Base-by-base conservation (phyloP, 352 stramenopile genomes). In the Globisporangium nagaii region DNA sequence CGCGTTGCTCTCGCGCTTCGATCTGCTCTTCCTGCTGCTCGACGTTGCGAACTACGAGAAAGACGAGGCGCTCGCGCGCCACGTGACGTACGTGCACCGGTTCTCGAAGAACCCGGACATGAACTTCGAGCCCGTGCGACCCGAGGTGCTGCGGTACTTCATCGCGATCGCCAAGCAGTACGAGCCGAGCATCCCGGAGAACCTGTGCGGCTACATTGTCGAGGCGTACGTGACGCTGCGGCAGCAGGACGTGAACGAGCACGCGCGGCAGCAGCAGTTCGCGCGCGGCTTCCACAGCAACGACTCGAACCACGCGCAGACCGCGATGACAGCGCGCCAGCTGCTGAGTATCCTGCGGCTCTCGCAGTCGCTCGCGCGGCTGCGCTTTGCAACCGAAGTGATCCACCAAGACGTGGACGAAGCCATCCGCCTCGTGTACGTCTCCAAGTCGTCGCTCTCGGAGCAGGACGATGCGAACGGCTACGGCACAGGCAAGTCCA, bases 1-100 rank as follows among this genome's bases (percentile, higher is more conserved):
- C 57, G 98, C 96, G n/a, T 77, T 99, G 45, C 72, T 99, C 7
- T 99, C 95, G 68, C 94, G 98, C 62, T 99, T 99, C 65, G 98
- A 99, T 73, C 69, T 99, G 28, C 79, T 99, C 43, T 99, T 99
- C 66, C 68, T 99, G 37, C 89, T 99, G 55, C 71, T 99, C 31
- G 98, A 99, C 66, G 71, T 96, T 30, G 93, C 95, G 19, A 95
- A 98, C 60, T 85, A 91, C 53, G 81, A 96, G 41, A 95, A 90
- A 41, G 93, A 98, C 58, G 87, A 91, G 47, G 89, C 89, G 11
- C 76, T 98, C 15, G 89, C 93, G 8, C 70, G 86, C 27, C 93
- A 98, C 65, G 89, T 98, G 13, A 97, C 90, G 13, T 95, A 91
- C 56, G 93, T 98, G 11, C 93, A 98, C 63, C 86, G 84, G n/a